A percentile compares a stretch with the other conserved stretches of the same genome.
Evolutionary conservation across 306 rosid genomes (phyloP).

Genomic region (Ceratonia siliqua): DNA sequence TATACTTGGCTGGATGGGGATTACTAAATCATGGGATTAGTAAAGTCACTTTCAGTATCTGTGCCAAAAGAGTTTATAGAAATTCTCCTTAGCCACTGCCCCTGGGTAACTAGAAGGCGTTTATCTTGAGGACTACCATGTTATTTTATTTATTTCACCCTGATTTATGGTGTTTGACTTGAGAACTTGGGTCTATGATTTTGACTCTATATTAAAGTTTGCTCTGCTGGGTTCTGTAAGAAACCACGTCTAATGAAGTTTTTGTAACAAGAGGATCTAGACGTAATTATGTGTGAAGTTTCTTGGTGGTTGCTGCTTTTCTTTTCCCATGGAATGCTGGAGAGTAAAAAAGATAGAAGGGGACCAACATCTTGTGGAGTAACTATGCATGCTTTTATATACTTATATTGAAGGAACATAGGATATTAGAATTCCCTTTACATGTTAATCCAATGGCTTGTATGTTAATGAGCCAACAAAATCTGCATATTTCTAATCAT

Average conservation of each 20-base stretch:
- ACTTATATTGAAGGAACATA: background rate
- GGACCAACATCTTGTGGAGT: background rate
- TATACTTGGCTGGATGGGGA: conserved; percentile 9
- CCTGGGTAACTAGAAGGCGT: background rate
- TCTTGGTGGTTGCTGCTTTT: background rate
- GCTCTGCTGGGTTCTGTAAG: background rate
- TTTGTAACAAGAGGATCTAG: conserved; percentile 17
- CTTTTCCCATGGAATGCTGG: background rate
- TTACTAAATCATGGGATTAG: background rate
- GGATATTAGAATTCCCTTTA: background rate
- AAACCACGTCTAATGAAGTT: background rate
- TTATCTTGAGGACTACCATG: background rate
- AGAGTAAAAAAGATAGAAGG: background rate
- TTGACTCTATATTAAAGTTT: background rate
- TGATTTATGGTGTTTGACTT: background rate
- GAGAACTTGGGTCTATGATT: background rate
- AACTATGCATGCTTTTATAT: background rate
- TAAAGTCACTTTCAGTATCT: background rate
- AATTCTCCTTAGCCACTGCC: background rate
- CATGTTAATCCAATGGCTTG: conserved; percentile 12
- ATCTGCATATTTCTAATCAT: conserved; percentile 14
- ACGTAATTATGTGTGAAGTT: background rate
- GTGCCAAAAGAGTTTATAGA: background rate
- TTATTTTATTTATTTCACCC: background rate
- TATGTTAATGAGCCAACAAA: background rate